Conservation (phyloP, 2,329 filamentous ascomycete species). For the Mycogone perniciosa region DNA sequence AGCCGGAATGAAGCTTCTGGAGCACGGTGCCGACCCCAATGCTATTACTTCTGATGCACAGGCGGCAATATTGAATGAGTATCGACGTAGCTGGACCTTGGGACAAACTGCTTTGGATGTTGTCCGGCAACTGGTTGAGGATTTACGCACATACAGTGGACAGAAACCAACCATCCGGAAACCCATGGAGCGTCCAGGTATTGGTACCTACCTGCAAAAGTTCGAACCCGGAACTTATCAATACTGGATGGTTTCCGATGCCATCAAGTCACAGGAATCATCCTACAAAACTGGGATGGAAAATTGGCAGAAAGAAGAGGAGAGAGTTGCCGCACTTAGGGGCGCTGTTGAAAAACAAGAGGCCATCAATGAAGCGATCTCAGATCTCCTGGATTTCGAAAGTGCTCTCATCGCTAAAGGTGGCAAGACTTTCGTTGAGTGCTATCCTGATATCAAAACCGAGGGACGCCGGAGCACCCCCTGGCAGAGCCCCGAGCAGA, state of each 20-base stretch:
- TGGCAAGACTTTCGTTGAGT: constrained; percentile 60
- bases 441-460: constrained; percentile 49
- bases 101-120: constrained; percentile 54
- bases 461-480: constrained; percentile 8
- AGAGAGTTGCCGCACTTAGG: constrained; percentile 13
- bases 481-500: background rate
- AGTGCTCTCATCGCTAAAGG: constrained; percentile 47
- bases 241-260: constrained; percentile 44
- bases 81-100: constrained; percentile 26
- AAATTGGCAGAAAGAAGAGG: constrained; percentile 20
- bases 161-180: constrained; percentile 11
- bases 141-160: constrained; percentile 39
- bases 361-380: constrained; percentile 45
- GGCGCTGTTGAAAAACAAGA: constrained; percentile 45
- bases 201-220: constrained; percentile 47
- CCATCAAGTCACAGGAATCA: constrained; percentile 28
- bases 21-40: constrained; percentile 60
- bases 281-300: constrained; percentile 27
- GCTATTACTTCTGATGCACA: constrained; percentile 41
- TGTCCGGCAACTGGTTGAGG: constrained; percentile 46
- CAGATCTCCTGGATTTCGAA: constrained; percentile 50
- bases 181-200: constrained; percentile 24
- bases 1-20: constrained; percentile 52
- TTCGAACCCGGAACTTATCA: constrained; percentile 53
- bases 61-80: constrained; percentile 28